Percentiles rank a stretch among this genome's conserved stretches.
These are phyloP conservation scores for Zymoseptoria ardabiliae DNA, from an alignment of 2,329 filamentous ascomycete species.

Conservation along the genomic window DNA sequence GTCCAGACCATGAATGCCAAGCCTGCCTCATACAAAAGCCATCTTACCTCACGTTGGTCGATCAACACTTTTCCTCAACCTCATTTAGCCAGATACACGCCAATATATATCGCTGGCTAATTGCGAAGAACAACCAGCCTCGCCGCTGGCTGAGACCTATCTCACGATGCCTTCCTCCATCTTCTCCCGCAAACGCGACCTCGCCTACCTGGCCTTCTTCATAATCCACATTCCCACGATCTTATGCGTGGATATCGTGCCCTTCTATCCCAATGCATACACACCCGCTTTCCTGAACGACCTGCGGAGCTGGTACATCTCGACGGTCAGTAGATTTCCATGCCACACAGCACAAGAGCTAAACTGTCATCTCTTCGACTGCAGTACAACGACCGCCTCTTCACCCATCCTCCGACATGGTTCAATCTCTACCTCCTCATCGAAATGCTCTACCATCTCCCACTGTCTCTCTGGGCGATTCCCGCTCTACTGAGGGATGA, in stretches of 20 bases:
- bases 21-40: background rate
- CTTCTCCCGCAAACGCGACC: background rate
- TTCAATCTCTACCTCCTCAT: background rate
- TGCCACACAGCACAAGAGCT: background rate
- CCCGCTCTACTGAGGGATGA: background rate
- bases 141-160: too few relatives aligned
- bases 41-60: background rate
- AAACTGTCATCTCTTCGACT: background rate
- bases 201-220: background rate
- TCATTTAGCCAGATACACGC: background rate
- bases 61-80: background rate
- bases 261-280: background rate
- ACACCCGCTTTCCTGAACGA: background rate
- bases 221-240: background rate
- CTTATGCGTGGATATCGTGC: background rate
- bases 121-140: too few relatives aligned
- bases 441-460: background rate
- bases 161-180: background rate
- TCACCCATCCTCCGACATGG: background rate
- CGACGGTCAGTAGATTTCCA: background rate
- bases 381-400: background rate
- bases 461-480: background rate
- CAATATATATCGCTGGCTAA: too few relatives aligned
- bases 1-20: background rate
- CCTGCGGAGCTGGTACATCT: background rate